Conservation (phyloP, 2,329 filamentous ascomycete genomes). For the Colletotrichum navitas region DNA sequence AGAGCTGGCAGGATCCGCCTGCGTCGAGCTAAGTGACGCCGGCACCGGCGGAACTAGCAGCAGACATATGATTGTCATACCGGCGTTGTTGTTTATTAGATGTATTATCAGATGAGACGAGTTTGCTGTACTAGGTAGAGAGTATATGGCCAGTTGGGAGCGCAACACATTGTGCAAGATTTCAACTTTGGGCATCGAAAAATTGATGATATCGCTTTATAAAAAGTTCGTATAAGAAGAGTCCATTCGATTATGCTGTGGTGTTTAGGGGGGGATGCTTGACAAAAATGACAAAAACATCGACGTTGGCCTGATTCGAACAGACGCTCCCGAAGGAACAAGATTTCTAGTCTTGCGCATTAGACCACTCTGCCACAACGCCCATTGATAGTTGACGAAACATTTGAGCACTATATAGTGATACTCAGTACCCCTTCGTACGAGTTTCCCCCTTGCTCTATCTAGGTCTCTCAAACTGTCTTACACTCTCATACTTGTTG, state of each 20-base stretch:
- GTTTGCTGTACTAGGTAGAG: neutral
- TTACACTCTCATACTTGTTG: neutral
- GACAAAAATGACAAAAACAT: neutral
- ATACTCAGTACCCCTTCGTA: too few species aligned
- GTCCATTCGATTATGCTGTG: too few species aligned
- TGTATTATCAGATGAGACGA: neutral
- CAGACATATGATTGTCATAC: neutral
- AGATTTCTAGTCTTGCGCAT: constrained; percentile 32
- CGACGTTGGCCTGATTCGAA: constrained; percentile 31
- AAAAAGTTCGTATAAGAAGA: neutral
- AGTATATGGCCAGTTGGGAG: neutral
- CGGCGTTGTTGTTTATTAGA: too few species aligned
- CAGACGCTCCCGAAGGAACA: constrained; percentile 30
- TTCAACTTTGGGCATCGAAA: too few species aligned
- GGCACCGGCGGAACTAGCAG: neutral
- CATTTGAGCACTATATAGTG: too few species aligned
- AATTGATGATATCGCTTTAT: neutral
- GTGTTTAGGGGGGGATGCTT: too few species aligned
- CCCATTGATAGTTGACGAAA: too few species aligned
- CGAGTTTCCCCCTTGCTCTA: too few species aligned
- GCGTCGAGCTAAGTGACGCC: neutral
- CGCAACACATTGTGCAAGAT: neutral
- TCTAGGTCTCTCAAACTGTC: too few species aligned
- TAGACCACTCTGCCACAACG: constrained; percentile 33
- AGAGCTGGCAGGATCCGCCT: constrained; percentile 28